Base-by-base conservation (phyloP, 352 stramenopile species). In the Phytophthora hybrid region DNA sequence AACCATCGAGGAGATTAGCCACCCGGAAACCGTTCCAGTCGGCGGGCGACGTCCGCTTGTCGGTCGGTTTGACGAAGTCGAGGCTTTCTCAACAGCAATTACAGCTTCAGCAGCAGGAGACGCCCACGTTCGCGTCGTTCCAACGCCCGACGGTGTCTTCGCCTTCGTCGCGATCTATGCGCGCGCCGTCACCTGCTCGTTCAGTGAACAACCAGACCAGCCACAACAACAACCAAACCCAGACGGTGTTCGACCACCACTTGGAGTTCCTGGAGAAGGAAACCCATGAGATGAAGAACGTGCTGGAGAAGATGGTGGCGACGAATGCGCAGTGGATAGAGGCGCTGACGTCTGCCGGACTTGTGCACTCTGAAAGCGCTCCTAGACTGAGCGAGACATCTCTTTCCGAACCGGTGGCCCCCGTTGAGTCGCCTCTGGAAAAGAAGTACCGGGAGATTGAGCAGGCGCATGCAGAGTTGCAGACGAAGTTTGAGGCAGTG, bases 291-390 rank as follows among this genome's bases (percentile, higher is more conserved):
- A 93, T 93, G 85, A 91, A 88, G 74, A 70, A 69, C 5, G 59
- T 88, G 37, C 57, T 93, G 2, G 83, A 93, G 53, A 85, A 78
- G 31, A 92, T 92, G 85, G 83, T 93, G 49, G 84, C 78, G 26
- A 92, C 83, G 26, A 93, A 93, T 67, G 76, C 85, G 19, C 83
- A 89, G 21, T 93, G 85, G 85, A 91, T 93, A 56, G 80, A 85
- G 61, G 77, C 85, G 46, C 72, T 90, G 4, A 73, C 76, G 29
- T 78, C 69, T 66, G 79, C 56, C 31, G 66, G 76, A 59, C 63
- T 80, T 39, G 49, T 66, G 6, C 63, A 67, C 53, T 34, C 66
- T 9, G 44, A 58, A 16, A 67, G 49, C 44, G 41, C 58, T 19
- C 49, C 53, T 16, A 66, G 74, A 75, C 53, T 69, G 53, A 77